Percentiles rank a stretch among this genome's conserved stretches.
Conservation (phyloP, 75 land plant genomes). For the Cryptomeria japonica region DNA sequence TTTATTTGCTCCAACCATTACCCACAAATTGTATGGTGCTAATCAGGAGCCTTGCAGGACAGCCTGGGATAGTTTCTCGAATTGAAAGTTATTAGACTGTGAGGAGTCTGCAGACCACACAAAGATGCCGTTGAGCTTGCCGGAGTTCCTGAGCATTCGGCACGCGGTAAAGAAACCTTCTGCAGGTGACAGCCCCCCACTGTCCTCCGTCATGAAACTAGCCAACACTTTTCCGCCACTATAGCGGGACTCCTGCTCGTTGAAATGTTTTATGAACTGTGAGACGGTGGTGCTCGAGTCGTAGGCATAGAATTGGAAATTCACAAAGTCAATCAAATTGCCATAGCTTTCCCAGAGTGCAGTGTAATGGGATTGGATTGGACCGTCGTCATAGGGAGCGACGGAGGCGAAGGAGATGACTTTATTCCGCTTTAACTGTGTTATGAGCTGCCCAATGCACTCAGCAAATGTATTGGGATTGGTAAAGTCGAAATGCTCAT, state of each 20-base stretch:
- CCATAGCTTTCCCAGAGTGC: not conserved
- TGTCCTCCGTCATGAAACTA: conserved; percentile 35
- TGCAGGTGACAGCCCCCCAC: conserved; percentile 13
- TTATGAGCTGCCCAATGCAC: conserved; percentile 31
- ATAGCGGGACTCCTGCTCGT: conserved; percentile 25
- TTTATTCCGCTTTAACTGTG: conserved; percentile 13
- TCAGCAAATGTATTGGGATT: conserved; percentile 19
- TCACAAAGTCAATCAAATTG: conserved; percentile 29
- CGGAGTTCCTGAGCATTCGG: conserved; percentile 6
- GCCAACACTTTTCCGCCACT: conserved; percentile 34
- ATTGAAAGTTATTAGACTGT: conserved; percentile 6
- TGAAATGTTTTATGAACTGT: conserved; percentile 28
- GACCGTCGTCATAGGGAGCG: too few species aligned
- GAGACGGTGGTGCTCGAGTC: conserved; percentile 30
- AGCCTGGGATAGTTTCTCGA: not conserved
- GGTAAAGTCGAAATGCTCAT: conserved; percentile 29
- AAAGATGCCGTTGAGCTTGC: conserved; percentile 9
- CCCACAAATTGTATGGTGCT: not conserved
- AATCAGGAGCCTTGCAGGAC: conserved; percentile 5
- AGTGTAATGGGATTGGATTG: too few species aligned
- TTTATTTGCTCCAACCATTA: too few species aligned
- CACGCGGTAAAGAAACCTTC: conserved; percentile 19
- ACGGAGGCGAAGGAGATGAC: conserved; percentile 5
- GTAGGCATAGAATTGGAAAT: conserved; percentile 51
- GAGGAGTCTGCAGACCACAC: conserved; percentile 36